These are phyloP conservation scores for Exophiala spinifera DNA, from an alignment of 2,329 filamentous ascomycete genomes.

Conservation along the genomic window DNA sequence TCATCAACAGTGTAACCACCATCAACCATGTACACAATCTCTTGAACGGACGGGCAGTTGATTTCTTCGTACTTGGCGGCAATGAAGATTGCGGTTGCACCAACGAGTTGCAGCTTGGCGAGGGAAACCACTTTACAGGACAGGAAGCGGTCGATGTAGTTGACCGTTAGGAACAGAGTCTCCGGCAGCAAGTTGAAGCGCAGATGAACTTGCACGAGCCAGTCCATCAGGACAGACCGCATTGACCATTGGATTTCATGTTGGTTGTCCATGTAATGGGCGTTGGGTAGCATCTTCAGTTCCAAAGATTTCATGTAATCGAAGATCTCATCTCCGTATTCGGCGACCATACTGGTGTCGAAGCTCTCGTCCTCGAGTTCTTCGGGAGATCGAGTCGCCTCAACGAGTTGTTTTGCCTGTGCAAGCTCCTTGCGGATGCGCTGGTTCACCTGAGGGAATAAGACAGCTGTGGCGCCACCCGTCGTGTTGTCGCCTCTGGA, in stretches of 20 bases:
- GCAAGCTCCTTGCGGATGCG: constrained; percentile 72
- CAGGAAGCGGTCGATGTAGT: constrained; percentile 96
- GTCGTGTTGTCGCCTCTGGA: constrained; percentile 73
- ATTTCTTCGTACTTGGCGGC: constrained; percentile 99
- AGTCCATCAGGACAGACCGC: constrained; percentile 95
- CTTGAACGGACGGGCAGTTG: constrained; percentile 88
- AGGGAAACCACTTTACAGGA: constrained; percentile 92
- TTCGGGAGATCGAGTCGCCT: constrained; percentile 62
- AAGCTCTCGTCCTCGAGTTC: constrained; percentile 85
- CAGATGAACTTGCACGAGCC: constrained; percentile 92
- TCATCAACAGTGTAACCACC: constrained; percentile 84
- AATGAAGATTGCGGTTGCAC: constrained; percentile 91
- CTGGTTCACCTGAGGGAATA: constrained; percentile 69
- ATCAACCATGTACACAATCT: constrained; percentile 99
- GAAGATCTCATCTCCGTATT: constrained; percentile 96
- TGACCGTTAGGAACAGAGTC: constrained; percentile 90
- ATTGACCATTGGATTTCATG: constrained; percentile 99
- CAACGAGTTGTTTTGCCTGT: constrained; percentile 63
- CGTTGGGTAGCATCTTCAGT: constrained; percentile 77
- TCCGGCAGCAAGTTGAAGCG: constrained; percentile 89
- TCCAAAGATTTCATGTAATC: constrained; percentile 86
- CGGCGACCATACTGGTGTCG: constrained; percentile 96
- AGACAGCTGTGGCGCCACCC: constrained; percentile 59
- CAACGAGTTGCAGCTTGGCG: constrained; percentile 91
- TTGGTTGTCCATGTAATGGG: constrained; percentile 95